phyloP scores from a whole-genome alignment of 2,329 filamentous ascomycete genomes.

The Chalara sp. region DNA sequence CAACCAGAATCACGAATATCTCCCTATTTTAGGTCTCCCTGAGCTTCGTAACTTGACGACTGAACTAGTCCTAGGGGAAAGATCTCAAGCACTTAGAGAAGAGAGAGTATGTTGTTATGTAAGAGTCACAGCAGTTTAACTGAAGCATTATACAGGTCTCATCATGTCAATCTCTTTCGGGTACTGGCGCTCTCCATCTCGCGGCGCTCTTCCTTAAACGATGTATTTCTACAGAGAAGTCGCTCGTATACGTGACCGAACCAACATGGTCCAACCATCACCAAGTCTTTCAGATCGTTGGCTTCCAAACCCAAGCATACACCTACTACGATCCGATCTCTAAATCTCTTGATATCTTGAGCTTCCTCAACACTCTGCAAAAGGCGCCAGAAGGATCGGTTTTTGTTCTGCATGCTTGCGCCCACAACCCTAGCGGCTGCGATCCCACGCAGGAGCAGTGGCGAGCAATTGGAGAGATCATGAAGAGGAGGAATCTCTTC shows the following conservation, averaged over 20 bases:
- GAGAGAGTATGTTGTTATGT: conserved; percentile 20
- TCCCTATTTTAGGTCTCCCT: conserved; percentile 30
- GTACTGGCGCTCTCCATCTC: conserved; percentile 34
- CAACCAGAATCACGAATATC: conserved; percentile 29
- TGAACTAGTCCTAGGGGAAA: conserved; percentile 26
- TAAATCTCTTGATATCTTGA: conserved; percentile 27
- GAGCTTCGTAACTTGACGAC: conserved; percentile 27
- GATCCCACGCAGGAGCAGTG: conserved; percentile 31
- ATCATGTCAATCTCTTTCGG: conserved; percentile 33
- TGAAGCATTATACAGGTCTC: conserved; percentile 21
- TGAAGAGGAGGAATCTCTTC: conserved; percentile 20
- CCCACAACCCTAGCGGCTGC: conserved; percentile 37
- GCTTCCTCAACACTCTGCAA: conserved; percentile 23
- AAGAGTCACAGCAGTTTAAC: background rate
- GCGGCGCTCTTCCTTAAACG: conserved; percentile 27
- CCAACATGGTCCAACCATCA: conserved; percentile 38
- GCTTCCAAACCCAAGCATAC: conserved; percentile 25
- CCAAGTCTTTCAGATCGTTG: conserved; percentile 29
- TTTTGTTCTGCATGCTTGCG: conserved; percentile 35
- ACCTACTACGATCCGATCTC: conserved; percentile 29
- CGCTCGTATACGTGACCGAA: conserved; percentile 31
- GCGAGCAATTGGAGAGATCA: conserved; percentile 22
- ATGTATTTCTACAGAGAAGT: conserved; percentile 11
- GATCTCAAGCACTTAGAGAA: conserved; percentile 20
- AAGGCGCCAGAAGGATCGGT: conserved; percentile 21